phyloP scores from a whole-genome alignment of 192 early-diverging fungal species.

The Coemansia sp. region DNA sequence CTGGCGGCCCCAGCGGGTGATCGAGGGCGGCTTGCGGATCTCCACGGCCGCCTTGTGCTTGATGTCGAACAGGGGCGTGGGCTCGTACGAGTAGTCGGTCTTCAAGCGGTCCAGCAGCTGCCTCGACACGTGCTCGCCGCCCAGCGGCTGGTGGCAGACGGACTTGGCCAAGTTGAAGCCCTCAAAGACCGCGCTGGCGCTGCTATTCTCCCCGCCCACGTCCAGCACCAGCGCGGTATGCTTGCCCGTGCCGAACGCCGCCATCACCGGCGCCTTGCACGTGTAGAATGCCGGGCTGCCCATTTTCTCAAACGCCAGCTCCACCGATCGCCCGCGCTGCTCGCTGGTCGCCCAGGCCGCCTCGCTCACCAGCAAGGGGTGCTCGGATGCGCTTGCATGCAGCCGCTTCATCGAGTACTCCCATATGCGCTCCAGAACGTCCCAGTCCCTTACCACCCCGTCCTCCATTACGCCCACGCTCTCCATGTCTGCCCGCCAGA shows the following conservation, averaged over 20 bases:
- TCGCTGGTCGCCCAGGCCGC: conserved; percentile 87
- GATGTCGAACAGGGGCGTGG: conserved; percentile 84
- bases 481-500: conserved; percentile 79
- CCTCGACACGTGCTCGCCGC: conserved; percentile 78
- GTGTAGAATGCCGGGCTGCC: conserved; percentile 91
- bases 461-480: conserved; percentile 78
- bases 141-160: conserved; percentile 61
- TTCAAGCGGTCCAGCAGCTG: conserved; percentile 68
- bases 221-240: conserved; percentile 89
- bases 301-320: conserved; percentile 95
- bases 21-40: conserved; percentile 62
- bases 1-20: conserved; percentile 21
- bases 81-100: conserved; percentile 57
- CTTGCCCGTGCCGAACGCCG: conserved; percentile 88
- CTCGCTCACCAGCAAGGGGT: conserved; percentile 90
- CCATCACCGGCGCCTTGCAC: conserved; percentile 85
- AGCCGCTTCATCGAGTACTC: conserved; percentile 78
- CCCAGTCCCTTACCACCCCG: conserved; percentile 96
- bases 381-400: conserved; percentile 73
- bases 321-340: conserved; percentile 80
- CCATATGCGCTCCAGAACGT: conserved; percentile 88
- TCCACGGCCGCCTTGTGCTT: conserved; percentile 72
- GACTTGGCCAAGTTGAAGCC: conserved; percentile 94
- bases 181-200: conserved; percentile 94
- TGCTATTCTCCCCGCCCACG: conserved; percentile 84